Base-by-base conservation (phyloP, 345 rosid genomes). In the Combretum micranthum region DNA sequence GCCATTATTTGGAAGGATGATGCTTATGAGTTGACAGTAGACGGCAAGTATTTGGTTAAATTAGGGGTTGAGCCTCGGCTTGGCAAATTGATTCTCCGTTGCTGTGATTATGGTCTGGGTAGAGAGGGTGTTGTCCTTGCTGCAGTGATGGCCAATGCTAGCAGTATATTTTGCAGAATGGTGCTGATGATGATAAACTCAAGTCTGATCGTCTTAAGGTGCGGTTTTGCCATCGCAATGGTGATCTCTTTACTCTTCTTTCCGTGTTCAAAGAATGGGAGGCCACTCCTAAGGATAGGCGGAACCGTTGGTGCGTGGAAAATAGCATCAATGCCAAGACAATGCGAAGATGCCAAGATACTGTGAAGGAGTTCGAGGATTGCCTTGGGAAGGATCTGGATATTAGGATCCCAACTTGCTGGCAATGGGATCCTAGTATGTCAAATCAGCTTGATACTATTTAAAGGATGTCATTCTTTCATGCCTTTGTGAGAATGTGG, bases 61-160 rank as follows among this genome's bases (percentile, higher is more conserved):
- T 75, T 92, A 65, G 98, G 96, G 55, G 71, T 84, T 71, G 98
- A 86, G 59, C 98, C 98, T 58, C 82, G 83, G 55, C 95, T 92
- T 47, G 98, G 96, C 25, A 92, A 86, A 69, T 59, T 92, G 42
- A 81, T 92, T 63, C 70, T 76, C 62, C 74, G 83, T 61, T 86
- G 95, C 75, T 69, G 69, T 62, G 52, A 21, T 52, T 56, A 62
- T 60, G 52, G 77, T 57, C 70, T 88, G 85, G 76, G 83, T 48
- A 86, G 76, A 65, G 98, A 92, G 68, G 98, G 98, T 44, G 57
- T 84, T 69, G 84, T 81, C 72, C 96, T 91, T 68, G 98, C 96
- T 66, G 85, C 95, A 63, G 80, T 85, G 61, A 85, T 84, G 91
- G 83, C 88, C 48, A 91, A 91, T 66, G 85, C 96, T 11, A 87